Conservation (phyloP, 2,329 filamentous ascomycete species). For the Xenoacremonium recifei region DNA sequence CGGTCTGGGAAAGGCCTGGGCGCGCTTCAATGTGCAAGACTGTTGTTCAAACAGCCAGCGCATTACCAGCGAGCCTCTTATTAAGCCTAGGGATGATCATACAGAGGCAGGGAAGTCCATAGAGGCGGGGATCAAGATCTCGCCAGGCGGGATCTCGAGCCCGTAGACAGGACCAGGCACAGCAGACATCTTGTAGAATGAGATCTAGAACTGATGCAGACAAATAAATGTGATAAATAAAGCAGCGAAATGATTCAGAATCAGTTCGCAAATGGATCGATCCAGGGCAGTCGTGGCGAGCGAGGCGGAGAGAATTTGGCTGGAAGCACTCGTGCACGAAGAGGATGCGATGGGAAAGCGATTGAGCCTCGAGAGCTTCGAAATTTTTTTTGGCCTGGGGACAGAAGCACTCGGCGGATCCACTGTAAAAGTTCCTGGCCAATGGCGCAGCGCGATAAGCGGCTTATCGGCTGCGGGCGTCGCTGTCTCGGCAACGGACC, state of each 20-base stretch:
- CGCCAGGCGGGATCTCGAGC: conserved; percentile 84
- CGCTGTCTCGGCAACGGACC: conserved; percentile 34
- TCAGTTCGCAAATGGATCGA: no score
- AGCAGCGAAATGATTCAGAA: no score
- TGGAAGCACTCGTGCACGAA: conserved; percentile 16
- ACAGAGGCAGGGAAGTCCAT: conserved; percentile 82
- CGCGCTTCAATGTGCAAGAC: background rate
- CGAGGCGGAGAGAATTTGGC: conserved; percentile 12
- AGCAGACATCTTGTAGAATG: conserved; percentile 53
- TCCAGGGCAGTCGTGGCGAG: conserved; percentile 5
- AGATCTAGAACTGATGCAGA: no score
- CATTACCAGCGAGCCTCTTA: no score
- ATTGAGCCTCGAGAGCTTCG: conserved; percentile 26
- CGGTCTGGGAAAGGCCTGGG: no score
- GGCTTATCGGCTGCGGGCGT: conserved; percentile 24
- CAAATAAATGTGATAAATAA: no score
- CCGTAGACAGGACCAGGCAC: conserved; percentile 81
- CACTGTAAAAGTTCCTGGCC: conserved; percentile 17
- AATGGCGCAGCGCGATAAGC: conserved; percentile 31
- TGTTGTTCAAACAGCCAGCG: conserved; percentile 1
- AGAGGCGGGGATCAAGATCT: conserved; percentile 76
- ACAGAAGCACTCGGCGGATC: conserved; percentile 10
- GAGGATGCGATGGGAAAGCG: conserved; percentile 17
- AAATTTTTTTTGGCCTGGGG: conserved; percentile 32
- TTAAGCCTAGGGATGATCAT: no score